A percentile compares a stretch with the other conserved stretches of the same genome.
phyloP scores from a whole-genome alignment of 805 yeast genomes.

The Candida ficus region DNA sequence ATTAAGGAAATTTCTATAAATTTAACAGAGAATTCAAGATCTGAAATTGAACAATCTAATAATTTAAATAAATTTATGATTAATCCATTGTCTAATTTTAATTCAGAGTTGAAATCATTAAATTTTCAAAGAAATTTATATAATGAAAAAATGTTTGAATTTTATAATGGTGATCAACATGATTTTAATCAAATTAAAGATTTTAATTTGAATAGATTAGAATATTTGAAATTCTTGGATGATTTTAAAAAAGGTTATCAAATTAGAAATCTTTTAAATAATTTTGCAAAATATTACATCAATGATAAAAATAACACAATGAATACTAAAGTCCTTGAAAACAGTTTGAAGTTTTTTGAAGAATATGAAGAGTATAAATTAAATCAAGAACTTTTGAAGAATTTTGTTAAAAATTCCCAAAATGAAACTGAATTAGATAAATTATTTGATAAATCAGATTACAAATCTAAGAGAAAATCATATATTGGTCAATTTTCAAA shows the following conservation, averaged over 20 bases:
- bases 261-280: constrained; percentile 14
- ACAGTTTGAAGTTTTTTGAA: neutral
- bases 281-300: constrained; percentile 7
- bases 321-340: neutral
- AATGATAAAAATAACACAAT: neutral
- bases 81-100: constrained; percentile 16
- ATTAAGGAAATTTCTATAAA: constrained; percentile 12
- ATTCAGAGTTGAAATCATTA: constrained; percentile 18
- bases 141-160: constrained; percentile 10
- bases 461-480: too few species aligned
- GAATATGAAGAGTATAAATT: neutral
- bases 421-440: neutral
- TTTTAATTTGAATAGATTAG: constrained; percentile 41
- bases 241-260: constrained; percentile 22
- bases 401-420: neutral
- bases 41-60: constrained; percentile 19
- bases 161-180: too few species aligned
- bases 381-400: neutral
- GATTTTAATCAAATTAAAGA: constrained; percentile 27
- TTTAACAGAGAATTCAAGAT: constrained; percentile 17
- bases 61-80: constrained; percentile 12
- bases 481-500: neutral
- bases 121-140: constrained; percentile 11
- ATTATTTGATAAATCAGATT: neutral
- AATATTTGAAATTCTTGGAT: constrained; percentile 38